These are phyloP conservation scores for Sarocladium brachiariae DNA, from an alignment of 2,329 filamentous ascomycete genomes.

Conservation along the genomic window DNA sequence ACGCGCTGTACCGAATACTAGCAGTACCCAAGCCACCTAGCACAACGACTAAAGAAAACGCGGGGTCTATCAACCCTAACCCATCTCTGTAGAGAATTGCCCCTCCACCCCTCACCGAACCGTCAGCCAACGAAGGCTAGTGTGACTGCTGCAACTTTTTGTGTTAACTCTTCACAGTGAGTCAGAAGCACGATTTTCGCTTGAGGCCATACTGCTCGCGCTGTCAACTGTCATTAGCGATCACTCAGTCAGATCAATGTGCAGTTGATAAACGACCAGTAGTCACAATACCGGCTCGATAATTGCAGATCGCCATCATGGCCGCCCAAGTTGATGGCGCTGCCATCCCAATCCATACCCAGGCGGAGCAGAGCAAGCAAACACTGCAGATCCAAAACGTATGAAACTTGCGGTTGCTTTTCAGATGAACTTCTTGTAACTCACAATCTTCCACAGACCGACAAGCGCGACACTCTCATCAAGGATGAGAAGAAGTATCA, in stretches of 20 bases:
- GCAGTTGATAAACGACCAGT: neutral
- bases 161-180: neutral
- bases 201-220: neutral
- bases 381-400: constrained; percentile 8
- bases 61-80: constrained; percentile 2
- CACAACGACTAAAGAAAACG: too few relatives aligned
- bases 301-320: neutral
- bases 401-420: neutral
- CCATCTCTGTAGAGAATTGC: neutral
- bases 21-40: too few relatives aligned
- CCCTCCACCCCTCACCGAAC: constrained; percentile 5
- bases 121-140: neutral
- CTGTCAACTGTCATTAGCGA: neutral
- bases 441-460: constrained; percentile 48
- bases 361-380: constrained; percentile 8
- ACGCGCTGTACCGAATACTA: too few relatives aligned
- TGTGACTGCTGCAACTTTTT: neutral
- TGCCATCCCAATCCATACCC: constrained; percentile 8
- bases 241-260: neutral
- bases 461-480: constrained; percentile 79
- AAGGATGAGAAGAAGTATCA: constrained; percentile 90
- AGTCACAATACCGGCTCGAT: neutral
- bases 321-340: constrained; percentile 10
- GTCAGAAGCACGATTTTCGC: neutral
- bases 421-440: neutral